These are phyloP conservation scores for Blastobotrys robertii DNA, from an alignment of 805 yeast genomes.

Conservation along the genomic window DNA sequence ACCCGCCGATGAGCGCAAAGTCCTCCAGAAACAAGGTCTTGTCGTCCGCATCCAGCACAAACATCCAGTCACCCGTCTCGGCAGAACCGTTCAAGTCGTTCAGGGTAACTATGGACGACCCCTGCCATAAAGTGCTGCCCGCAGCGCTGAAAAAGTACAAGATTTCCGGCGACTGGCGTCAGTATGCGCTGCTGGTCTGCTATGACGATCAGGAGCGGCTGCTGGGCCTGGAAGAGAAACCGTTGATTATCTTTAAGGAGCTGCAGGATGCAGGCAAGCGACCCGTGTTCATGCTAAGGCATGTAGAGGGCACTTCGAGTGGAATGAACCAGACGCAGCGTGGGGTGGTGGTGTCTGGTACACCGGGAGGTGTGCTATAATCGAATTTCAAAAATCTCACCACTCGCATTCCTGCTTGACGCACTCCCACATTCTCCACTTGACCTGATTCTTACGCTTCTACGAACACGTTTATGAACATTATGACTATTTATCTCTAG, in stretches of 20 bases:
- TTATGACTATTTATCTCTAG: no score
- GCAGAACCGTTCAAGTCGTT: slow-evolving; percentile 73
- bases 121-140: slow-evolving; percentile 78
- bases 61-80: slow-evolving; percentile 9
- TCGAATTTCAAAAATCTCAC: no score
- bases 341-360: slow-evolving; percentile 14
- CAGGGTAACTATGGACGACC: slow-evolving; percentile 81
- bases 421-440: no score
- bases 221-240: slow-evolving; percentile 75
- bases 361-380: slow-evolving; percentile 21
- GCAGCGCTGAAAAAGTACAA: slow-evolving; percentile 83
- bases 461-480: no score
- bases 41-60: not conserved
- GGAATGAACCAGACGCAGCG: slow-evolving; percentile 1
- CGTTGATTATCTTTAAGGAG: slow-evolving; percentile 76
- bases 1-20: not conserved
- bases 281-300: slow-evolving; percentile 88
- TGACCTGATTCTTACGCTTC: no score
- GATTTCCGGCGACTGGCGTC: slow-evolving; percentile 72
- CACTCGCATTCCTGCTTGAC: no score
- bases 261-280: slow-evolving; percentile 75
- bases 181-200: slow-evolving; percentile 80
- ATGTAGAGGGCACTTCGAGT: slow-evolving; percentile 34
- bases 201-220: slow-evolving; percentile 87
- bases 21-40: not conserved